These are phyloP conservation scores for Tripterygium wilfordii DNA, from an alignment of 177 flowering plant genomes.

Conservation along the genomic window DNA sequence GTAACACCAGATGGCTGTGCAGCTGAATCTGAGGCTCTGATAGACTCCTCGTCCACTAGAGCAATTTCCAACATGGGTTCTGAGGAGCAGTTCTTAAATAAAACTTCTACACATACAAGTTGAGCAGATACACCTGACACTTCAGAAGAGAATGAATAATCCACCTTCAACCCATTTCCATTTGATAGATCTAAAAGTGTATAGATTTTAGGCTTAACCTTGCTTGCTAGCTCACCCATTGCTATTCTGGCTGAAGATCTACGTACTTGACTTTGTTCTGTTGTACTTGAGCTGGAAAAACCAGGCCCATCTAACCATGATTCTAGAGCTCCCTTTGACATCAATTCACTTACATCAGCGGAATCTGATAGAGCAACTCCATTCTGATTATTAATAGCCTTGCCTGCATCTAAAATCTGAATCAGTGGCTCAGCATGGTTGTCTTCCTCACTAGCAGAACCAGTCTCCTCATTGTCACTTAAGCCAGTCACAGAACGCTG, in stretches of 20 bases:
- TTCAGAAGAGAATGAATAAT: slow-evolving; percentile 75
- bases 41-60: slow-evolving; percentile 58
- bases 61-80: slow-evolving; percentile 44
- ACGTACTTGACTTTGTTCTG: slow-evolving; percentile 23
- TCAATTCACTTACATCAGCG: slow-evolving; percentile 44
- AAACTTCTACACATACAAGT: slow-evolving; percentile 60
- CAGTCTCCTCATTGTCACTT: slow-evolving; percentile 29
- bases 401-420: slow-evolving; percentile 57
- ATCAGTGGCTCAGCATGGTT: slow-evolving; percentile 45
- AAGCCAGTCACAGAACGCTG: slow-evolving; percentile 38
- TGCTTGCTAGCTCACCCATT: slow-evolving; percentile 47
- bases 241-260: slow-evolving; percentile 71
- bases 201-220: slow-evolving; percentile 47
- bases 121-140: slow-evolving; percentile 57
- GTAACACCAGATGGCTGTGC: slow-evolving; percentile 23
- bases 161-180: slow-evolving; percentile 82
- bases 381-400: slow-evolving; percentile 16
- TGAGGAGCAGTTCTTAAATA: slow-evolving; percentile 53
- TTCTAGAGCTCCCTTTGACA: slow-evolving; percentile 66
- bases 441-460: slow-evolving; percentile 37
- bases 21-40: slow-evolving; percentile 28
- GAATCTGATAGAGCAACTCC: slow-evolving; percentile 29
- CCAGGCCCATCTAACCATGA: slow-evolving; percentile 81
- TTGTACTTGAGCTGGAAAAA: slow-evolving; percentile 27
- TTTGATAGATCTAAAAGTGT: slow-evolving; percentile 63